Evolutionary conservation across 2,329 filamentous ascomycete genomes (phyloP).

Genomic region (Plenodomus lindquistii): DNA sequence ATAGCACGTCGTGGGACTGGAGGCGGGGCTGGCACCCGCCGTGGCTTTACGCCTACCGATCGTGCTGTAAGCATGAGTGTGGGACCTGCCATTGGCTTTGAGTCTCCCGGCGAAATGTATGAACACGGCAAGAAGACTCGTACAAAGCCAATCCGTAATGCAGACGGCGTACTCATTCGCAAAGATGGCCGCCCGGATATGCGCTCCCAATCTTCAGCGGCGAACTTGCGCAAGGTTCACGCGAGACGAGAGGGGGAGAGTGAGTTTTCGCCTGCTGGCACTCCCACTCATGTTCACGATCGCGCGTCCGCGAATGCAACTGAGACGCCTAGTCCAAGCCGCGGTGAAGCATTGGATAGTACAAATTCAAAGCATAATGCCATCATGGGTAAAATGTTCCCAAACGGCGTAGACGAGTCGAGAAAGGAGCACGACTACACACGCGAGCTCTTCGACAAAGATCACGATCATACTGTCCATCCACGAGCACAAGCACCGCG

Average conservation of each 20-base stretch:
- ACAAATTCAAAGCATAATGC: slow-evolving; percentile 32
- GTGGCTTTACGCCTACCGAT: slow-evolving; percentile 29
- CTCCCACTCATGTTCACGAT: slow-evolving; percentile 26
- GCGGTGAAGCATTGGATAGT: slow-evolving; percentile 4
- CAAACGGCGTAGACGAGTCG: slow-evolving; percentile 38
- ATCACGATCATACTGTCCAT: slow-evolving; percentile 30
- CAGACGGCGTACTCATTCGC: slow-evolving; percentile 55
- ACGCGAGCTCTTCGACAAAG: slow-evolving; percentile 37
- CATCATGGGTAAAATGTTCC: slow-evolving; percentile 46
- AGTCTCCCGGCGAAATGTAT: slow-evolving; percentile 39
- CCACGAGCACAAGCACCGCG: slow-evolving; percentile 16
- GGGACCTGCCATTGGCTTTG: slow-evolving; percentile 22
- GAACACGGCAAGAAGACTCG: slow-evolving; percentile 53
- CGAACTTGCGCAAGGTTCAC: slow-evolving; percentile 56
- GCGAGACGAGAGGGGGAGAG: slow-evolving; percentile 50
- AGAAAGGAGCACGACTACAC: slow-evolving; percentile 38
- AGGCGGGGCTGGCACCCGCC: slow-evolving; percentile 27
- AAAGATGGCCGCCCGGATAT: slow-evolving; percentile 58
- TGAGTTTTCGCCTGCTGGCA: slow-evolving; percentile 25
- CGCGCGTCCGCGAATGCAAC: slow-evolving; percentile 12
- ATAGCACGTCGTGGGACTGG: slow-evolving; percentile 42
- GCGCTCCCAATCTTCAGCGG: slow-evolving; percentile 57
- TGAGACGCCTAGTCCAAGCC: slow-evolving; percentile 38
- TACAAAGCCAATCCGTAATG: slow-evolving; percentile 55
- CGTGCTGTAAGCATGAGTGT: slow-evolving; percentile 34